A percentile compares a stretch with the other conserved stretches of the same genome.
Evolutionary conservation across 116 monocot genomes (phyloP).

Genomic region (Iris pallida): DNA sequence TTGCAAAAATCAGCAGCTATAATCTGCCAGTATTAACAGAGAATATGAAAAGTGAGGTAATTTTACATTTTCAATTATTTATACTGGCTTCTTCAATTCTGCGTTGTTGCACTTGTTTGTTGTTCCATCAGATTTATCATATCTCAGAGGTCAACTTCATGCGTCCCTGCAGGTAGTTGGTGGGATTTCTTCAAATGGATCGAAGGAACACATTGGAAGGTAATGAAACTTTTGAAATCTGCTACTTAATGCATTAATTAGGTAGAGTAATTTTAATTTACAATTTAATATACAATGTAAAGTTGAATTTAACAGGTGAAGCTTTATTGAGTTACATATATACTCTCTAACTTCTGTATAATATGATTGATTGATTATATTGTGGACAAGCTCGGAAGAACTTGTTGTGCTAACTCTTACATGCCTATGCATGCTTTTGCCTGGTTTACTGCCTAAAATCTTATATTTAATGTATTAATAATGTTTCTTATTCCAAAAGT

Average conservation of each 20-base stretch:
- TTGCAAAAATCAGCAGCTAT: constrained; percentile 86
- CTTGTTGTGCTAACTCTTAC: background rate
- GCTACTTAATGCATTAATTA: too few relatives aligned
- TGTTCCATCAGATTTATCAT: background rate
- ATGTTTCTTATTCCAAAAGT: too few relatives aligned
- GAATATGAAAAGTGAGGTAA: constrained; percentile 46
- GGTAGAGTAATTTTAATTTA: too few relatives aligned
- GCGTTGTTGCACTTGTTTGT: background rate
- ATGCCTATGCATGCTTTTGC: background rate
- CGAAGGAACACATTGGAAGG: constrained; percentile 35
- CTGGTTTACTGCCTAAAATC: background rate
- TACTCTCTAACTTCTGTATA: too few relatives aligned
- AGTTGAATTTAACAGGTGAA: too few relatives aligned
- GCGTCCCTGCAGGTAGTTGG: constrained; percentile 29
- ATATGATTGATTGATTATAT: too few relatives aligned
- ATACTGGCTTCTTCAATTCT: background rate
- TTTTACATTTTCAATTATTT: background rate
- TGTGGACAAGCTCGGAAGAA: background rate
- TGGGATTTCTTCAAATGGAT: constrained; percentile 33
- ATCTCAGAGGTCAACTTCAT: constrained; percentile 8
- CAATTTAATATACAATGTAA: too few relatives aligned
- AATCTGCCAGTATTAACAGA: constrained; percentile 68
- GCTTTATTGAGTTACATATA: too few relatives aligned
- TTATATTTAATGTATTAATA: background rate
- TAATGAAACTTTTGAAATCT: constrained; percentile 2